Percentiles rank a stretch among this genome's conserved stretches.
Evolutionary conservation across 2,329 filamentous ascomycete genomes (phyloP).

Genomic region (Ophiostoma angusticollis): DNA sequence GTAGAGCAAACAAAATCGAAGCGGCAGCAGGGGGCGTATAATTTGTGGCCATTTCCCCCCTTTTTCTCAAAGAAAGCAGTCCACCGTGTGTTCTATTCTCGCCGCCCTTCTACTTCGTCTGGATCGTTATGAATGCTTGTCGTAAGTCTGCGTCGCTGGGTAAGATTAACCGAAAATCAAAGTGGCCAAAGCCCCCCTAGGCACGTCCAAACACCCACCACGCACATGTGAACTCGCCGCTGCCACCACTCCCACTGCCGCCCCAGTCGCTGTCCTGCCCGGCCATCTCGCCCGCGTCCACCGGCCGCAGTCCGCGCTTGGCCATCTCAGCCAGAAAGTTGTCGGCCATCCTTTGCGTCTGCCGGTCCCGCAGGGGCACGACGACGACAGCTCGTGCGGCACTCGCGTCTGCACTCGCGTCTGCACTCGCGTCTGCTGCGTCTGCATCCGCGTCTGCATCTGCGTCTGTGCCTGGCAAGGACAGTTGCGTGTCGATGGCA

Average conservation of each 20-base stretch:
- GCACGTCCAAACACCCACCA: slow-evolving; percentile 13
- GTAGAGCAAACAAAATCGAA: too few relatives aligned
- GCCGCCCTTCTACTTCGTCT: too few relatives aligned
- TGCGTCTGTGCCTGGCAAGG: slow-evolving; percentile 34
- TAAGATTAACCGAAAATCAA: background rate
- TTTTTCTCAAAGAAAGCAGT: too few relatives aligned
- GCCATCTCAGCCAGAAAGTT: slow-evolving; percentile 52
- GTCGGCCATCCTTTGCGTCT: slow-evolving; percentile 45
- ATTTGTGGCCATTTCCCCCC: too few relatives aligned
- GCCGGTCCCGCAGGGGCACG: slow-evolving; percentile 63
- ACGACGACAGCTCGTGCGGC: slow-evolving; percentile 54
- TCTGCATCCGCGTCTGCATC: background rate
- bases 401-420: slow-evolving; percentile 19
- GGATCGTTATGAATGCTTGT: too few relatives aligned
- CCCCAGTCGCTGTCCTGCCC: slow-evolving; percentile 62
- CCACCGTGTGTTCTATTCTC: too few relatives aligned
- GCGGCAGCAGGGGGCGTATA: too few relatives aligned
- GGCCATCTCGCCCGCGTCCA: slow-evolving; percentile 49
- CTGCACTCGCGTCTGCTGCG: too few relatives aligned
- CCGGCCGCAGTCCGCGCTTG: slow-evolving; percentile 37
- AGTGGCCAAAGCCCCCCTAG: too few relatives aligned
- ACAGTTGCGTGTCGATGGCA: slow-evolving; percentile 57
- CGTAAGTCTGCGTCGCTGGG: too few relatives aligned
- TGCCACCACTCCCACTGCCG: slow-evolving; percentile 23
- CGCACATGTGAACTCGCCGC: slow-evolving; percentile 8